Evolutionary conservation across 257 asterid genomes (phyloP).

Genomic region (Capsicum pubescens): DNA sequence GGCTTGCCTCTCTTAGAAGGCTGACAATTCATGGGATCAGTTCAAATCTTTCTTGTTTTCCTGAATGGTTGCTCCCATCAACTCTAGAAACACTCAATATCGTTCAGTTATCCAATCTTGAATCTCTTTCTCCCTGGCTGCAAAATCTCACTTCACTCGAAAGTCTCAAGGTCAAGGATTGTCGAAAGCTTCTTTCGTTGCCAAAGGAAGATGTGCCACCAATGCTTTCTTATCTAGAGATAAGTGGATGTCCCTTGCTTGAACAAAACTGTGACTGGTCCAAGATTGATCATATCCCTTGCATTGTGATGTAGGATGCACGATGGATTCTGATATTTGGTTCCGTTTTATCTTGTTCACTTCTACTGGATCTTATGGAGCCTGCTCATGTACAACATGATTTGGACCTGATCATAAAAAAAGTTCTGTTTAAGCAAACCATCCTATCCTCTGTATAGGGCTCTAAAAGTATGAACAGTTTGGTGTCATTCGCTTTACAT

Average conservation of each 20-base stretch:
- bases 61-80: slow-evolving; percentile 57
- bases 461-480: too few species aligned
- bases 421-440: too few species aligned
- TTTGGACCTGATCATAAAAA: too few species aligned
- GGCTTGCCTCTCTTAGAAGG: slow-evolving; percentile 51
- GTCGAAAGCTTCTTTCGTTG: slow-evolving; percentile 43
- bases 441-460: too few species aligned
- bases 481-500: background rate
- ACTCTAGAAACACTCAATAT: slow-evolving; percentile 50
- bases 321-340: background rate
- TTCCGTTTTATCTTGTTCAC: too few species aligned
- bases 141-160: slow-evolving; percentile 55
- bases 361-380: too few species aligned
- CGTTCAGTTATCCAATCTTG: slow-evolving; percentile 36
- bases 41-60: slow-evolving; percentile 40
- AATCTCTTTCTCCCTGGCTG: slow-evolving; percentile 60
- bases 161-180: slow-evolving; percentile 52
- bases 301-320: slow-evolving; percentile 51
- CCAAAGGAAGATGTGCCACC: slow-evolving; percentile 52
- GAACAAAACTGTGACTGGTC: slow-evolving; percentile 45
- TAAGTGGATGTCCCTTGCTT: slow-evolving; percentile 49
- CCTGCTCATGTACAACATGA: too few species aligned
- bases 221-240: slow-evolving; percentile 55
- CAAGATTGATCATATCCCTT: slow-evolving; percentile 55
- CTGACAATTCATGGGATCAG: slow-evolving; percentile 48